Conservation (phyloP, 768 basidiomycete genomes). For the Phaeotremella fagi region DNA sequence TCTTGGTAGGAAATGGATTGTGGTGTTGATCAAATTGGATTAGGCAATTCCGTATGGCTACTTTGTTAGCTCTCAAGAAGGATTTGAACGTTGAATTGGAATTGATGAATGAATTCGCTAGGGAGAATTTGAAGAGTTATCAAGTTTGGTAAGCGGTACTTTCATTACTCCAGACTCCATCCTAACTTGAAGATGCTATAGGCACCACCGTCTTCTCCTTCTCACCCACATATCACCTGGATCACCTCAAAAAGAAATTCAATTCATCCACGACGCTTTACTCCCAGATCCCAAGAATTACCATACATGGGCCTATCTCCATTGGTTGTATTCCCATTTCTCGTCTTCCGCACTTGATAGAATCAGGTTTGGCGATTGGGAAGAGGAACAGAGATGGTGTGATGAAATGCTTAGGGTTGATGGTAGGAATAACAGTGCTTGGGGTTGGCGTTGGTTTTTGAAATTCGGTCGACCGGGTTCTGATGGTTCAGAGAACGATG, state of each 20-base stretch:
- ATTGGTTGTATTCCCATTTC: slow-evolving; percentile 87
- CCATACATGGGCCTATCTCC: slow-evolving; percentile 97
- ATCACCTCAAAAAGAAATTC: slow-evolving; percentile 58
- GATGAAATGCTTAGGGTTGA: slow-evolving; percentile 56
- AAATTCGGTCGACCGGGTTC: slow-evolving; percentile 61
- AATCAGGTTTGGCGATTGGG: slow-evolving; percentile 36
- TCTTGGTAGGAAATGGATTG: too few species aligned
- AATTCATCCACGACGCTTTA: slow-evolving; percentile 70
- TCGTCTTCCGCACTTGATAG: slow-evolving; percentile 32
- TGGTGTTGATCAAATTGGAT: slow-evolving; percentile 11
- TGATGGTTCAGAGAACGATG: slow-evolving; percentile 55
- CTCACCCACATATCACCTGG: slow-evolving; percentile 46
- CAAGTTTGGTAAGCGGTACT: slow-evolving; percentile 99
- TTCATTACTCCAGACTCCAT: slow-evolving; percentile 52
- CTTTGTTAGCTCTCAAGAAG: slow-evolving; percentile 63
- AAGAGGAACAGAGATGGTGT: slow-evolving; percentile 41
- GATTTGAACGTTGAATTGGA: slow-evolving; percentile 71
- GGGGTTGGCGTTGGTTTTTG: slow-evolving; percentile 87
- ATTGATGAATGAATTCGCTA: slow-evolving; percentile 82
- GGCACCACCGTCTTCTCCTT: slow-evolving; percentile 53
- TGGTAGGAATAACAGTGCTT: slow-evolving; percentile 92
- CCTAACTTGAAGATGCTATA: slow-evolving; percentile 10
- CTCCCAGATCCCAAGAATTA: slow-evolving; percentile 88
- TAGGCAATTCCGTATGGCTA: slow-evolving; percentile 95
- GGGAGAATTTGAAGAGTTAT: slow-evolving; percentile 83